Evolutionary conservation across 352 stramenopile genomes (phyloP).

Genomic region (Pythium apleroticum): DNA sequence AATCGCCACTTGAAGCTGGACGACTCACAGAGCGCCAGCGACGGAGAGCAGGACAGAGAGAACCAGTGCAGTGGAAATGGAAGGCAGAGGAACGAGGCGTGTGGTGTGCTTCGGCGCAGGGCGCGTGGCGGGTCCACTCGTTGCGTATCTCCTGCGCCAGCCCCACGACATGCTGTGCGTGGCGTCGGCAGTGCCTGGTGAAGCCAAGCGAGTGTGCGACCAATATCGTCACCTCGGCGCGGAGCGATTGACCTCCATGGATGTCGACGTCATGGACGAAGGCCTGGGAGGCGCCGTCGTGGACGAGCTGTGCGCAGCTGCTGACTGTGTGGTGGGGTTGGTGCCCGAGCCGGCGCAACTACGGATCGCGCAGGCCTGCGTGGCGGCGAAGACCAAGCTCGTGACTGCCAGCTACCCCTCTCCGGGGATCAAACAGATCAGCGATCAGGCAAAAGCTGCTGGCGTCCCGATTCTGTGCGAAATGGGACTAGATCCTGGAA

Average conservation of each 20-base stretch:
- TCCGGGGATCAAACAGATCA: conserved; percentile 63
- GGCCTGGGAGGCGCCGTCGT: conserved; percentile 8
- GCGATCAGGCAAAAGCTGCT: conserved; percentile 38
- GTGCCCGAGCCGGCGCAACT: conserved; percentile 82
- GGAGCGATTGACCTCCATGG: conserved; percentile 16
- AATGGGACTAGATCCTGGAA: conserved; percentile 89
- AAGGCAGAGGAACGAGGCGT: conserved; percentile 1
- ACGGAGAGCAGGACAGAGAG: neutral
- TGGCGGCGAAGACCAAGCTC: conserved; percentile 60
- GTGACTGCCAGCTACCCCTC: conserved; percentile 91
- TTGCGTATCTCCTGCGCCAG: conserved; percentile 38
- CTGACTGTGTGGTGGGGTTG: conserved; percentile 82
- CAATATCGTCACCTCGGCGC: conserved; percentile 22
- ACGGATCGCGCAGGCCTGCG: conserved; percentile 61
- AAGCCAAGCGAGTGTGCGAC: conserved; percentile 32
- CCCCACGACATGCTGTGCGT: conserved; percentile 27
- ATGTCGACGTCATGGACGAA: conserved; percentile 30
- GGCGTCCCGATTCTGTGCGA: conserved; percentile 87
- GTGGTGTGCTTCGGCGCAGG: conserved; percentile 55
- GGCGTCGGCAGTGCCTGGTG: conserved; percentile 26
- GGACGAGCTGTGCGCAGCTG: conserved; percentile 29
- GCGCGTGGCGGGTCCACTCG: conserved; percentile 38
- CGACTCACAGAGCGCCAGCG: too few species aligned
- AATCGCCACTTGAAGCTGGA: neutral
- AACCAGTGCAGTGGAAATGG: neutral